These are phyloP conservation scores for Aspergillus cavernicola DNA, from an alignment of 495 filamentous ascomycete genomes.

Conservation along the genomic window DNA sequence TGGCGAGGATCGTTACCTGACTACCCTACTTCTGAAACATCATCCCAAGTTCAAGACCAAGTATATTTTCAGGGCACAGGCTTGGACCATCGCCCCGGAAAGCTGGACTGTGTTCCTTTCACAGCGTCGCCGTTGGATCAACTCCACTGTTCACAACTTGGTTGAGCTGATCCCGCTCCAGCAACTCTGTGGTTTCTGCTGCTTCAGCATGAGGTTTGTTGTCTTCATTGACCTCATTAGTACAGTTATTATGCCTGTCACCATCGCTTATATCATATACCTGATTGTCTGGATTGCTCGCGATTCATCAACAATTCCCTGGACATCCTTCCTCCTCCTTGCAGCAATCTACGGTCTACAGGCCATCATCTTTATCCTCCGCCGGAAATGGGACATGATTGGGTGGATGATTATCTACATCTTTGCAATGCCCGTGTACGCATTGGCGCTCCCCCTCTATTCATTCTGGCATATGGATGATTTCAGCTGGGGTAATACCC, in stretches of 20 bases:
- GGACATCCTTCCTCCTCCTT: conserved; percentile 84
- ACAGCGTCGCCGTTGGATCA: conserved; percentile 98
- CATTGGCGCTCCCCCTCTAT: conserved; percentile 86
- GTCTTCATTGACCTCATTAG: conserved; percentile 92
- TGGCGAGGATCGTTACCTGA: conserved; percentile 89
- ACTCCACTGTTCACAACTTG: conserved; percentile 97
- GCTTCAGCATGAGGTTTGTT: conserved; percentile 98
- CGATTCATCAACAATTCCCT: conserved; percentile 61
- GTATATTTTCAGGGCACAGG: conserved; percentile 87
- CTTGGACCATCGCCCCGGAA: conserved; percentile 94
- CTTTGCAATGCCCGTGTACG: conserved; percentile 86
- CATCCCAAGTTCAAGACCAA: conserved; percentile 97
- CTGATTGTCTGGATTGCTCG: conserved; percentile 69
- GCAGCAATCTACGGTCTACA: conserved; percentile 95
- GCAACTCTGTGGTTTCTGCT: conserved; percentile 98
- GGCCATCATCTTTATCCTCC: conserved; percentile 92
- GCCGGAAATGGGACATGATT: conserved; percentile 98
- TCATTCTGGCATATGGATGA: conserved; percentile 99
- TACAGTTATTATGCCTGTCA: conserved; percentile 89
- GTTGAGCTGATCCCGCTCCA: conserved; percentile 90
- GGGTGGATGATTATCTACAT: conserved; percentile 99
- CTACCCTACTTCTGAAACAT: conserved; percentile 88
- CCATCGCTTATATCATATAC: conserved; percentile 86
- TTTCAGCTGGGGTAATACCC: conserved; percentile 97
- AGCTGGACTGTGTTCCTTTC: conserved; percentile 92